Conservation (phyloP, 768 basidiomycete genomes). For the Xanthoconium stramineum region DNA sequence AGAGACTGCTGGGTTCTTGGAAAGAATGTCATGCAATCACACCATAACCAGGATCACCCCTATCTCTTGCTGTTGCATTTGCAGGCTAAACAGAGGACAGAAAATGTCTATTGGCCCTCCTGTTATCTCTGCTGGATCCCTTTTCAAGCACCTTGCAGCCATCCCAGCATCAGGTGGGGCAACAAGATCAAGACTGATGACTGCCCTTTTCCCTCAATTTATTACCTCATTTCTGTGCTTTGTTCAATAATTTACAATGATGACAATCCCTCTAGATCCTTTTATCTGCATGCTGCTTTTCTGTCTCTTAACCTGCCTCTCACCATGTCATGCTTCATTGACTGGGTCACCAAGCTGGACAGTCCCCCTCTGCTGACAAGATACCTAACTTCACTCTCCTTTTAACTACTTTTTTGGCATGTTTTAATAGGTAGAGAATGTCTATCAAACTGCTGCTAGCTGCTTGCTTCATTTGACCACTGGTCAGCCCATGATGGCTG, state of each 20-base stretch:
- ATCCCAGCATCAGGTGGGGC: not conserved
- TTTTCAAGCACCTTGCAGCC: not conserved
- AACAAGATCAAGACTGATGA: not conserved
- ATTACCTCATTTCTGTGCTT: not conserved
- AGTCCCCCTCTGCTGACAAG: not conserved
- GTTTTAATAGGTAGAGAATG: not conserved
- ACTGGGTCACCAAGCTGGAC: not conserved
- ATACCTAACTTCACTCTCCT: not conserved
- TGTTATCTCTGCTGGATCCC: conserved; percentile 1
- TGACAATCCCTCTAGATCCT: not conserved
- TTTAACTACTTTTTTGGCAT: not conserved
- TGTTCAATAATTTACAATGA: not conserved
- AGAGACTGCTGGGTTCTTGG: too few relatives aligned
- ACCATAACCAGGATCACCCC: not conserved
- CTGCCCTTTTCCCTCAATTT: not conserved
- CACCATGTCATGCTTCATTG: not conserved
- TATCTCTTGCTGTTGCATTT: not conserved
- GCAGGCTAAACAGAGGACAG: not conserved
- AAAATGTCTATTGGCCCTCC: not conserved
- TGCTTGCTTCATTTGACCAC: too few relatives aligned
- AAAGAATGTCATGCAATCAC: too few relatives aligned
- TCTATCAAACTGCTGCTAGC: too few relatives aligned
- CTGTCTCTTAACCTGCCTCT: not conserved
- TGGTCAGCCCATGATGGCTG: too few relatives aligned
- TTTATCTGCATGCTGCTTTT: too few relatives aligned